A percentile compares a stretch with the other conserved stretches of the same genome.
Conservation (phyloP, 2,329 filamentous ascomycete genomes). For the Talaromyces sp. region DNA sequence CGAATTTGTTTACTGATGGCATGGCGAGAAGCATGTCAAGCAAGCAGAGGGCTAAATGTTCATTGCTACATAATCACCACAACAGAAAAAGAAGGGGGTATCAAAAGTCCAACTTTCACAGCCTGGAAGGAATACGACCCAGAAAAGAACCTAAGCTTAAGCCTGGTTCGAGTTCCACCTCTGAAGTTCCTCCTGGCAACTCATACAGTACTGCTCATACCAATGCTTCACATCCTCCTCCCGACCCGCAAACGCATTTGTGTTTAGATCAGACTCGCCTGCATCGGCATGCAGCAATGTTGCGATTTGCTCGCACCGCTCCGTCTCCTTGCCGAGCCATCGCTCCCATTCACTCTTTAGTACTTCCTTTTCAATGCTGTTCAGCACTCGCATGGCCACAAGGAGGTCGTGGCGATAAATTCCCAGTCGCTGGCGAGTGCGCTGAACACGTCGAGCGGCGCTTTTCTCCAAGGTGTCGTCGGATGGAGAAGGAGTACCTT, state of each 20-base stretch:
- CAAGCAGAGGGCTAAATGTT: neutral
- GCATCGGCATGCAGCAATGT: constrained; percentile 34
- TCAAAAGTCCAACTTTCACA: neutral
- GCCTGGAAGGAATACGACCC: neutral
- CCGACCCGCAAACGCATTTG: constrained; percentile 29
- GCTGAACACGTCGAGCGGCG: constrained; percentile 59
- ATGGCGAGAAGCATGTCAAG: neutral
- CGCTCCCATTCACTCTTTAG: constrained; percentile 87
- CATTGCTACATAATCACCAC: neutral
- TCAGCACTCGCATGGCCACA: constrained; percentile 85
- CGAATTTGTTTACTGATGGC: neutral
- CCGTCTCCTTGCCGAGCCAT: constrained; percentile 77
- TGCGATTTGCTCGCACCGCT: constrained; percentile 64
- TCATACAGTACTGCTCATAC: constrained; percentile 60
- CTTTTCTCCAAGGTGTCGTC: constrained; percentile 28
- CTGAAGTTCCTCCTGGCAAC: constrained; percentile 49
- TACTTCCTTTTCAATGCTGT: constrained; percentile 82
- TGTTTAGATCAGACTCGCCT: constrained; percentile 22
- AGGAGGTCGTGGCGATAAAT: constrained; percentile 83
- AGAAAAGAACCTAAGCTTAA: neutral
- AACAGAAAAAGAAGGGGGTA: neutral
- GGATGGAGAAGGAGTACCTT: constrained; percentile 13
- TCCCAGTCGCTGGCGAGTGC: constrained; percentile 77
- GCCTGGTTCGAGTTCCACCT: constrained; percentile 16
- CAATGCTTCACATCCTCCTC: constrained; percentile 49